Conservation (phyloP, 371 early-diverging fungal genomes). For the Actinomucor elegans region DNA sequence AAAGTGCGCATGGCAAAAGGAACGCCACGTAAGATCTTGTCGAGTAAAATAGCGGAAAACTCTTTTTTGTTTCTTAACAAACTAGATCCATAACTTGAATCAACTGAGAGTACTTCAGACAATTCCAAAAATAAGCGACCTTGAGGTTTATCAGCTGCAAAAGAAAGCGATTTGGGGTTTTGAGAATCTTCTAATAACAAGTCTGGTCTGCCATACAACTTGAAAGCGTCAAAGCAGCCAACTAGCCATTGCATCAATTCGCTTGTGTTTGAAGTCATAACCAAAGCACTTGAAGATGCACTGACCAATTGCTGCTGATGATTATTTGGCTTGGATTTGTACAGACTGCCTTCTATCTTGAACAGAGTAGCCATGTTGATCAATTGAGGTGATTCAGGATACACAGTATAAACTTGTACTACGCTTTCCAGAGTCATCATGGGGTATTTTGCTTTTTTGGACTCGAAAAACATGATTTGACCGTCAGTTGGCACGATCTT, state of each 20-base stretch:
- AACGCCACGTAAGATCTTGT: slow-evolving; percentile 14
- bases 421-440: slow-evolving; percentile 57
- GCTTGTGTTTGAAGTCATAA: slow-evolving; percentile 42
- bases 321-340: slow-evolving; percentile 13
- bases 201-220: slow-evolving; percentile 51
- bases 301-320: slow-evolving; percentile 18
- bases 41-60: slow-evolving; percentile 23
- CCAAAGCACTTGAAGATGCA: slow-evolving; percentile 26
- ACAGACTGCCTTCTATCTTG: slow-evolving; percentile 43
- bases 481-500: slow-evolving; percentile 50
- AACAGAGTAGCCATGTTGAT: slow-evolving; percentile 40
- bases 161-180: slow-evolving; percentile 35
- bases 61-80: slow-evolving; percentile 28
- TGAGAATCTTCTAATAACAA: slow-evolving; percentile 29
- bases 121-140: slow-evolving; percentile 37
- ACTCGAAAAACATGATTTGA: slow-evolving; percentile 59
- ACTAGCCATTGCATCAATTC: slow-evolving; percentile 52
- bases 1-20: background rate
- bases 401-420: slow-evolving; percentile 72
- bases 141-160: slow-evolving; percentile 17
- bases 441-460: slow-evolving; percentile 60
- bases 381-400: slow-evolving; percentile 58
- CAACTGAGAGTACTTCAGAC: slow-evolving; percentile 22
- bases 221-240: slow-evolving; percentile 48
- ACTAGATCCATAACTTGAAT: slow-evolving; percentile 17